phyloP scores from a whole-genome alignment of 371 early-diverging fungal genomes.

The Mortierella sp. region DNA sequence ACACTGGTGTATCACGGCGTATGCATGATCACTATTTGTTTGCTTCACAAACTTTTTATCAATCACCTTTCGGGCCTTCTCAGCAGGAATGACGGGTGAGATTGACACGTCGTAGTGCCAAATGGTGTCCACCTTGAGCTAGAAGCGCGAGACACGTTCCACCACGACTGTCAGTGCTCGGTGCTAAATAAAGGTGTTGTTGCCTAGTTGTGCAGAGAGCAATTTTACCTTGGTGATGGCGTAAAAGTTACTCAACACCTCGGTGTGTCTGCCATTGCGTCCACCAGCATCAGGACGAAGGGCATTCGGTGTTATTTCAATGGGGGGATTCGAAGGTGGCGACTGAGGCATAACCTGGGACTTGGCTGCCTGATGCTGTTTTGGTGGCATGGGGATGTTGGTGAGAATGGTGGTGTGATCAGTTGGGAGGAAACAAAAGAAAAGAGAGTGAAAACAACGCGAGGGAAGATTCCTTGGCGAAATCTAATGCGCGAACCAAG shows the following conservation, averaged over 20 bases:
- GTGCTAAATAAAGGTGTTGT: too few relatives aligned
- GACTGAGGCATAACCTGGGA: too few relatives aligned
- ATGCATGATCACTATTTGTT: background rate
- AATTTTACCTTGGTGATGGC: slow-evolving; percentile 12
- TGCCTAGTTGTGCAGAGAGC: background rate
- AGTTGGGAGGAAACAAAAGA: too few relatives aligned
- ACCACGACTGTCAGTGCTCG: background rate
- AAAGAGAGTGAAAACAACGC: too few relatives aligned
- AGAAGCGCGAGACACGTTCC: background rate
- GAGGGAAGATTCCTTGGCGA: too few relatives aligned
- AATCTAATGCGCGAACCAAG: too few relatives aligned
- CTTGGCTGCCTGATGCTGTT: too few relatives aligned
- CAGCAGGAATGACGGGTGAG: slow-evolving; percentile 48
- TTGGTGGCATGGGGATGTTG: too few relatives aligned
- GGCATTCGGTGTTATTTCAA: slow-evolving; percentile 21
- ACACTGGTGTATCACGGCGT: too few relatives aligned
- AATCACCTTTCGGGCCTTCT: slow-evolving; percentile 49
- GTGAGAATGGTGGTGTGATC: too few relatives aligned
- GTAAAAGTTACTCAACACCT: slow-evolving; percentile 27
- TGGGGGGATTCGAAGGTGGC: too few relatives aligned
- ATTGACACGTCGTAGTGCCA: slow-evolving; percentile 46
- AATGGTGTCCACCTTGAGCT: slow-evolving; percentile 21
- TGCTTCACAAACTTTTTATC: background rate
- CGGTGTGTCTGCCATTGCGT: slow-evolving; percentile 2
- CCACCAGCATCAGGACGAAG: slow-evolving; percentile 36